Conservation (phyloP, 23 red algal species). For the Cyanidiococcus yangmingshanensis region DNA sequence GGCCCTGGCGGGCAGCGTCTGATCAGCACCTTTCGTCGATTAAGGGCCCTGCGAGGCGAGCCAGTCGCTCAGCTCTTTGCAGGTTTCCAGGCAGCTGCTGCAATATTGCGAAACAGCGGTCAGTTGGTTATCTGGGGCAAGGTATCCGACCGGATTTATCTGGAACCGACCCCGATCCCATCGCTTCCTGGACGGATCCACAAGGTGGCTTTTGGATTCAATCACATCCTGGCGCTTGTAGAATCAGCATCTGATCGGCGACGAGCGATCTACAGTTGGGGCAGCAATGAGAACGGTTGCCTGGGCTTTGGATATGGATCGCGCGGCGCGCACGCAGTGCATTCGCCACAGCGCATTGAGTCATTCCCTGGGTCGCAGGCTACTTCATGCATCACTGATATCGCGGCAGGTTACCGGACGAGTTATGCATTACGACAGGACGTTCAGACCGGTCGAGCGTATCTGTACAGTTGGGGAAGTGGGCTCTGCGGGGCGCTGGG, state of each 20-base stretch:
- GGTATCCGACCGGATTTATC: background rate
- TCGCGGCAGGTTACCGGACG: constrained; percentile 1
- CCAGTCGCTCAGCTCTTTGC: background rate
- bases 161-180: constrained; percentile 1
- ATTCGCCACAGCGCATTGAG: background rate
- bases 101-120: background rate
- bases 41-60: background rate
- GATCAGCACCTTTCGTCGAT: background rate
- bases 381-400: background rate
- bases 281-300: constrained; percentile 17
- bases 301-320: background rate
- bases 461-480: constrained; percentile 16
- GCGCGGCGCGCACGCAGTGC: background rate
- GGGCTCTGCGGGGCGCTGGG: constrained; percentile 7
- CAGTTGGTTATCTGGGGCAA: background rate
- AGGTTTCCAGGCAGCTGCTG: background rate
- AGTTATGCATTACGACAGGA: background rate
- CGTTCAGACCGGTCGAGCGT: background rate
- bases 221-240: background rate
- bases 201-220: background rate
- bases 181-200: background rate
- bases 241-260: background rate
- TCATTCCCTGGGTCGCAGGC: background rate
- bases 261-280: background rate
- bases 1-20: background rate